These are phyloP conservation scores for Pyrenophora teres DNA, from an alignment of 2,329 filamentous ascomycete species.

Conservation along the genomic window DNA sequence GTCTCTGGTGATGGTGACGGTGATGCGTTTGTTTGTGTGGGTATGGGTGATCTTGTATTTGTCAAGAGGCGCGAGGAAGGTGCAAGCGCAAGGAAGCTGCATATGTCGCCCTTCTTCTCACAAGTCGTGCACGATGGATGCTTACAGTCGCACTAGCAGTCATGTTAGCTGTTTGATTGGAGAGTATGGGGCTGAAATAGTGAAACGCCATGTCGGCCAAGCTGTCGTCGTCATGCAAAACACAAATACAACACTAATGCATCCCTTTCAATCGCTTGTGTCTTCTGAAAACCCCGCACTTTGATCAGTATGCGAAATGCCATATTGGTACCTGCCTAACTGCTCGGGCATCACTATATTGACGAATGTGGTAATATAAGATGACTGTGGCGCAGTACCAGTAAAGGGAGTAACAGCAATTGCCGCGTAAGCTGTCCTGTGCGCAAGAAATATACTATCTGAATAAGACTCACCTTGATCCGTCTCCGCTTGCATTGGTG, in stretches of 20 bases:
- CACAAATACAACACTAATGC: no score
- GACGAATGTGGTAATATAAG: background rate
- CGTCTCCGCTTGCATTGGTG: slow-evolving; percentile 43
- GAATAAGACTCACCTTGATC: slow-evolving; percentile 37
- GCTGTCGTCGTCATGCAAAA: no score
- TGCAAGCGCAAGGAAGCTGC: slow-evolving; percentile 41
- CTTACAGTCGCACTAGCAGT: slow-evolving; percentile 38
- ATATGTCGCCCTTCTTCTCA: slow-evolving; percentile 37
- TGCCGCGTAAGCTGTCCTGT: background rate
- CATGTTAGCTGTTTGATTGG: slow-evolving; percentile 15
- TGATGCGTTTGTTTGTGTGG: slow-evolving; percentile 7
- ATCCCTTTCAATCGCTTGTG: slow-evolving; percentile 34
- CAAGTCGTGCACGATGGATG: slow-evolving; percentile 43
- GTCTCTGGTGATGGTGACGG: slow-evolving; percentile 6
- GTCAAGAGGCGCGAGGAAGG: slow-evolving; percentile 38
- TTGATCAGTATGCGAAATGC: no score
- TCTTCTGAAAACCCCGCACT: no score
- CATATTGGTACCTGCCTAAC: no score
- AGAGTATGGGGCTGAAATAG: background rate
- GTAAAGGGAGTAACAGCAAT: background rate
- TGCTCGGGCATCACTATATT: no score
- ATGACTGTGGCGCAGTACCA: background rate
- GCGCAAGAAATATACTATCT: background rate
- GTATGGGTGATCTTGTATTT: slow-evolving; percentile 11
- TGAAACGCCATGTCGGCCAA: no score